Base-by-base conservation (phyloP, 2,329 filamentous ascomycete genomes). In the Monosporascus ibericus region DNA sequence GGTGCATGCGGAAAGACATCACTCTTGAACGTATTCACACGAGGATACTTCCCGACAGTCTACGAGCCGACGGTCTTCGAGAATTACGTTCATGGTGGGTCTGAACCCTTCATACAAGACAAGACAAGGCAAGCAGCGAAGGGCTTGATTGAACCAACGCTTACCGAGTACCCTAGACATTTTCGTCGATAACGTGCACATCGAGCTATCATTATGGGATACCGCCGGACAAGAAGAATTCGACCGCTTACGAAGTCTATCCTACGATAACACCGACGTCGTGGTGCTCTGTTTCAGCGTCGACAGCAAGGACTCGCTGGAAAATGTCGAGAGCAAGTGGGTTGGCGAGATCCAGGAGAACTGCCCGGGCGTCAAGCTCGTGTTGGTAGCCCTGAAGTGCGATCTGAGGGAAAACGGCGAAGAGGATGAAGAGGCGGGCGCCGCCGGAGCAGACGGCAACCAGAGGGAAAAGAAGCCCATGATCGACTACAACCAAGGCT, bases 251-350 rank as follows among this genome's bases (percentile, higher is more conserved):
- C 88, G 94, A 66, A 95, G 91, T 58, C 83, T 99, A 51, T 96
- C 92, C 48, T 99, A 99, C 72, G 94, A 86, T 60, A 94, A 99
- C 69, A 99, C 94, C 50, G 94, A 99, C 68, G 85, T 95, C 44
- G 96, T 99, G 65, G 96, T 99, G 88, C 88, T 99, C 62, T 99
- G 94, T 78, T 99, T 97, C 75, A 94, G 89, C 64, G 89, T 97
- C 69, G 94, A 99, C 73, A 96, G 90, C 69, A 90, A 88, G 61
- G 92, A 96, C 71, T 96, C 92, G 3, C 84, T 99, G 56, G 94
- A 99, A 72, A 99, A 99, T 81, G 91, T 99, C 56, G 91, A 96
- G 71, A 92, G 90, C 63, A 99, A 99, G 75, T 99, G 94, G 94
- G 90, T 96, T 5, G 88, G 90, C 57, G 94, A 99, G 73, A 99